Evolutionary conservation across 345 rosid genomes (phyloP).

Genomic region (Passiflora organensis): DNA sequence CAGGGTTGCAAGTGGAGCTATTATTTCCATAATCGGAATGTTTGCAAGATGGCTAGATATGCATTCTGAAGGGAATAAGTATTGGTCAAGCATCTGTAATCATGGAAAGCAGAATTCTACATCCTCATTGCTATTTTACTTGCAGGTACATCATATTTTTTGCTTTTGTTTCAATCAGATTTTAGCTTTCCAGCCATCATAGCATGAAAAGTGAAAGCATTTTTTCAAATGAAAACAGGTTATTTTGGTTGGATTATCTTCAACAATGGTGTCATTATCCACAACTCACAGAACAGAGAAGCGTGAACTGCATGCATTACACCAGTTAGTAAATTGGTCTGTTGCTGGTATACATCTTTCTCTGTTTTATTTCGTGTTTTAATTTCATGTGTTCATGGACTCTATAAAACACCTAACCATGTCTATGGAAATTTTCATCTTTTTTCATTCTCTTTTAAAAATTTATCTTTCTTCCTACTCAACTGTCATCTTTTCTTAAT

Average conservation of each 20-base stretch:
- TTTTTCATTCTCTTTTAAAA: not conserved
- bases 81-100: conserved; percentile 60
- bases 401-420: no score
- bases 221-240: conserved; percentile 44
- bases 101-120: conserved; percentile 38
- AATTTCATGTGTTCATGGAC: no score
- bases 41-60: conserved; percentile 71
- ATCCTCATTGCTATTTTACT: conserved; percentile 51
- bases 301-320: conserved; percentile 66
- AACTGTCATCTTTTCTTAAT: no score
- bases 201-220: not conserved
- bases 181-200: not conserved
- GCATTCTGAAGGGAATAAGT: conserved; percentile 61
- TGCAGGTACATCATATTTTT: conserved; percentile 49
- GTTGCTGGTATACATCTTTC: conserved; percentile 53
- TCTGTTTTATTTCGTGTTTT: not conserved
- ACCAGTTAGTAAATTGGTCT: conserved; percentile 81
- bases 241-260: conserved; percentile 70
- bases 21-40: conserved; percentile 55
- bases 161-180: conserved; percentile 9
- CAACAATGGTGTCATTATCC: conserved; percentile 70
- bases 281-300: conserved; percentile 85
- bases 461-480: not conserved
- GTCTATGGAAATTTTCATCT: no score
- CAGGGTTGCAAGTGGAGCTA: conserved; percentile 77